Base-by-base conservation (phyloP, 305 asterid genomes). In the Withania somnifera region DNA sequence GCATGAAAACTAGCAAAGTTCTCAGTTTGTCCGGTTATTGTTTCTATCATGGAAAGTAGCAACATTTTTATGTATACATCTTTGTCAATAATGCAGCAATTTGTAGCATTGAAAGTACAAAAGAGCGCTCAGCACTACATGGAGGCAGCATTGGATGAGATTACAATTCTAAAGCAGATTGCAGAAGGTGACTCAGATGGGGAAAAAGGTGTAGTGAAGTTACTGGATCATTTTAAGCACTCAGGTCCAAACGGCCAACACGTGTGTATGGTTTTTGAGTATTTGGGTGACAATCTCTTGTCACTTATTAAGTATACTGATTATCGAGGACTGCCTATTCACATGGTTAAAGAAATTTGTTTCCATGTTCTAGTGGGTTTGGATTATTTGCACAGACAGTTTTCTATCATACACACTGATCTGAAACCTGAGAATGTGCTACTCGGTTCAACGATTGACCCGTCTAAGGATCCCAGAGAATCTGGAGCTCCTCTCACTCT, bases 171-270 rank as follows among this genome's bases (percentile, higher is more conserved):
- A 38, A 94, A 93, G 88, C 95, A 93, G 89, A 87, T 95, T 67
- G 91, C 99, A 28, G 98, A 94, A 80, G 97, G 97, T 40, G 99
- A 94, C 73, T 90, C 93, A 6, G 97, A 93, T 34, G 97, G 94
- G 82, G 87, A 83, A 61, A 94, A 89, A 84, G 89, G 93, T 86
- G 99, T 94, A 69, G 99, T 95, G 84, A 93, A 94, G 89, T 93
- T 95, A 73, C 84, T 95, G 91, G 98, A 95, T 88, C 92, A 95
- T 83, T 95, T 95, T 84, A 94, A 95, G 94, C 98, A 94, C 84
- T 91, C 94, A 36, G 99, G 99, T 60, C 98, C 99, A 64, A 95
- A 95, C 22, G 99, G 99, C 17, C 96, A 92, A 84, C 99, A 95
- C 67, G 96, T 95, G 8, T 95, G 97, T 84, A 93, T 95, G 99